Base-by-base conservation (phyloP, 2,329 filamentous ascomycete genomes). In the Fulvia fulva region DNA sequence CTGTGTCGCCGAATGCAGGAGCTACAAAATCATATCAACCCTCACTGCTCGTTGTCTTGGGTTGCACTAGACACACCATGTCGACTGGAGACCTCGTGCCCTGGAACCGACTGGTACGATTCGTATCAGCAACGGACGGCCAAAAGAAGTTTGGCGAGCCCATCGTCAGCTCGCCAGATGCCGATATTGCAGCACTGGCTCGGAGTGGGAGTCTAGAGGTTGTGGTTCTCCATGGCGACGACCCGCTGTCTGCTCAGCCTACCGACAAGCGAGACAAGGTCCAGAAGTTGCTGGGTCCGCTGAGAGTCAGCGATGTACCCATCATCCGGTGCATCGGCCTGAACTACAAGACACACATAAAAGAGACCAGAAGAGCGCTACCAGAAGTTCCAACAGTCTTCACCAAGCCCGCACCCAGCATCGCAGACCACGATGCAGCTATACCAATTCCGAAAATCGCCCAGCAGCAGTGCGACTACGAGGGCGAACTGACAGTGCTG, bases 401-500 rank as follows among this genome's bases (percentile, higher is more conserved):
- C 74, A 87, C 85, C 76, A 90, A 90, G 73, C 88, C 88, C 3
- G 71, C 79, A 6, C 89, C 87, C 1, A 77, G 88, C 0, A 78
- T 91, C 23, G 72, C 81, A 0, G 87, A 87, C 1, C 87, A 87
- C 0, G 77, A 73, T 2, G 85, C 88, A 65, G 77, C 85, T 1
- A 87, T 91, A 53, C 87, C 87, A 1, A 78, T 93, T 34, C 83
- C 85, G 22, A 68, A 74, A 2, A 76, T 88, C 59, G 88, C 87
- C 0, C 88, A 91, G 73, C 79, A 86, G 60, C 79, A 78, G 50
- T 75, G 90, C 19, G 89, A 92, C 74, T 92, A 92, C 73, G 89
- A 93, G 75, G 90, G 87, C 71, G 89, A 93, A 75, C 80, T 93
- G 6, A 87, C 91, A 14, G 79, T 85, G 37, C 78, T 92, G 8